Evolutionary conservation across 1,284 basidiomycete species (phyloP).

Genomic region (Ganoderma lucidum): DNA sequence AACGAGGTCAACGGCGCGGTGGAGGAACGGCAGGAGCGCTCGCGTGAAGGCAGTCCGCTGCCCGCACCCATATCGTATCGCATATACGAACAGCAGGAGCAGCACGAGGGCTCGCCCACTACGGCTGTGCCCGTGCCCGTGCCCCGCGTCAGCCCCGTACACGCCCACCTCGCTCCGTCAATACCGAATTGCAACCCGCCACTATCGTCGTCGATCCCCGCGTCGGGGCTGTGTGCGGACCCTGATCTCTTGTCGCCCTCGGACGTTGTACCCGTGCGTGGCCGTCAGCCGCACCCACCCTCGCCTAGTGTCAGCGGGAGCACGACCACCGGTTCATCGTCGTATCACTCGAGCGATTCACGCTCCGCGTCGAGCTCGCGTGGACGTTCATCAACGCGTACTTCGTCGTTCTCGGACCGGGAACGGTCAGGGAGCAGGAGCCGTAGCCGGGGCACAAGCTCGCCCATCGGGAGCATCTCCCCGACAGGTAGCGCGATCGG

Average conservation of each 20-base stretch:
- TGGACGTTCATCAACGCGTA: slow-evolving; percentile 64
- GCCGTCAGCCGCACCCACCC: slow-evolving; percentile 36
- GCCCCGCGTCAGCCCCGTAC: slow-evolving; percentile 32
- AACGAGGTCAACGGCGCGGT: slow-evolving; percentile 43
- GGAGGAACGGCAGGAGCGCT: slow-evolving; percentile 44
- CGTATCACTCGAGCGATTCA: slow-evolving; percentile 41
- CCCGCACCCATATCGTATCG: slow-evolving; percentile 25
- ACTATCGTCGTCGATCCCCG: slow-evolving; percentile 22
- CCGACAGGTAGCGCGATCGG: slow-evolving; percentile 56
- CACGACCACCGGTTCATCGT: slow-evolving; percentile 41
- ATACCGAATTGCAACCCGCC: slow-evolving; percentile 27
- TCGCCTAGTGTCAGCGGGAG: slow-evolving; percentile 41
- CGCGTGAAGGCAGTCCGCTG: slow-evolving; percentile 37
- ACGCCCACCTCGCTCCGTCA: slow-evolving; percentile 27
- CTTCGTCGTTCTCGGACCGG: slow-evolving; percentile 55
- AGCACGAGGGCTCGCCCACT: slow-evolving; percentile 11
- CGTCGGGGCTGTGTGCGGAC: slow-evolving; percentile 27
- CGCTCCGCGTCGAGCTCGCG: slow-evolving; percentile 43
- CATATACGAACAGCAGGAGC: slow-evolving; percentile 18
- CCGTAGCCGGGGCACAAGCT: slow-evolving; percentile 45
- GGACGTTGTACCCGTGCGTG: slow-evolving; percentile 34
- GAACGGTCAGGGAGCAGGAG: slow-evolving; percentile 47
- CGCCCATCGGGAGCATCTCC: slow-evolving; percentile 66
- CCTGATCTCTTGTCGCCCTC: slow-evolving; percentile 38
- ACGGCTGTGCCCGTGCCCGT: slow-evolving; percentile 31